phyloP scores from a whole-genome alignment of 176 grass and related monocot genomes.

The Guadua angustifolia region DNA sequence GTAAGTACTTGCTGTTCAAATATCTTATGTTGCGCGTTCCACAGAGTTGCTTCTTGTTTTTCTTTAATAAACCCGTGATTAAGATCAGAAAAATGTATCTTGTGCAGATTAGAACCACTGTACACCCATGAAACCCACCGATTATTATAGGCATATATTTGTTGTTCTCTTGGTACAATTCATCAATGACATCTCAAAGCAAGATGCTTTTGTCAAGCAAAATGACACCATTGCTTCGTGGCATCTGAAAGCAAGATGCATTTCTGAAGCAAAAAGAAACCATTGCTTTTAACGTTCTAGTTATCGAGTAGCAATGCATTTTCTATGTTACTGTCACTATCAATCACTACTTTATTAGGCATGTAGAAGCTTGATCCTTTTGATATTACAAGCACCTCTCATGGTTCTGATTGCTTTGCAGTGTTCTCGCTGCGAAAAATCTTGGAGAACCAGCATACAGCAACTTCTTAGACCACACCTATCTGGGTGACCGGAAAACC shows the following conservation, averaged over 20 bases:
- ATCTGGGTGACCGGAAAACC: slow-evolving; percentile 77
- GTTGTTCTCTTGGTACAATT: slow-evolving; percentile 5
- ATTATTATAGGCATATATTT: slow-evolving; percentile 6
- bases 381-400: slow-evolving; percentile 10
- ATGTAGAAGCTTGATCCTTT: background rate
- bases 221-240: slow-evolving; percentile 14
- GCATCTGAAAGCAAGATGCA: slow-evolving; percentile 30
- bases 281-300: slow-evolving; percentile 36
- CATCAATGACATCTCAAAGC: slow-evolving; percentile 39
- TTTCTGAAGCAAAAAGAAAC: slow-evolving; percentile 39
- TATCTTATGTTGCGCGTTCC: background rate
- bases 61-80: background rate
- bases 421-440: slow-evolving; percentile 87
- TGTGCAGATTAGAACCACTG: background rate
- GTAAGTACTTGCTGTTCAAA: slow-evolving; percentile 45
- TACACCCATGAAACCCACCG: background rate
- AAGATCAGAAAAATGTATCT: background rate
- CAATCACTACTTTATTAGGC: slow-evolving; percentile 10
- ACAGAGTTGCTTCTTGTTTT: background rate
- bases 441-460: slow-evolving; percentile 70
- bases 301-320: slow-evolving; percentile 12
- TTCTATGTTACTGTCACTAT: background rate
- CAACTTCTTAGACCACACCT: slow-evolving; percentile 91
- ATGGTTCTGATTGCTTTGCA: slow-evolving; percentile 46
- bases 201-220: slow-evolving; percentile 30